A percentile compares a stretch with the other conserved stretches of the same genome.
phyloP scores from a whole-genome alignment of 2,329 filamentous ascomycete genomes.

The Penicillium sp. region DNA sequence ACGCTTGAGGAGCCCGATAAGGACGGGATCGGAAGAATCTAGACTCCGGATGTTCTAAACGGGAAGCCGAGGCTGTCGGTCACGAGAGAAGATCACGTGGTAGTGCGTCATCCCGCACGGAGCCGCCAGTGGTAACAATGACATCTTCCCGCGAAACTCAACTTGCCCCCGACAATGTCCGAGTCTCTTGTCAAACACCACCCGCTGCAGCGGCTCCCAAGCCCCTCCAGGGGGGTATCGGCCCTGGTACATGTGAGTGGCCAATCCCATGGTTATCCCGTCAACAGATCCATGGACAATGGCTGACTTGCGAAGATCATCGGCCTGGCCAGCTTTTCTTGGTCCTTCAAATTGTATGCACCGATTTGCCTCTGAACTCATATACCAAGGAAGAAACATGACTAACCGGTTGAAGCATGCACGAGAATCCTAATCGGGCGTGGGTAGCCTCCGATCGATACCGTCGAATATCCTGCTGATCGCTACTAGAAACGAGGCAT shows the following conservation, averaged over 20 bases:
- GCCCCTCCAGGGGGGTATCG: constrained; percentile 41
- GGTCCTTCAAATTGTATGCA: constrained; percentile 42
- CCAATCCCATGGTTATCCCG: not conserved
- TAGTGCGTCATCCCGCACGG: constrained; percentile 8
- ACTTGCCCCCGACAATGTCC: constrained; percentile 7
- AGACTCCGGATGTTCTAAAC: constrained; percentile 5
- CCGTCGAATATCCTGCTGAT: constrained; percentile 1
- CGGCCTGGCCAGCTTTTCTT: constrained; percentile 41
- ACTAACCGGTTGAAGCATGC: constrained; percentile 26
- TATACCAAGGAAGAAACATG: not conserved
- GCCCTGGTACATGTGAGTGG: constrained; percentile 39
- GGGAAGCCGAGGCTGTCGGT: constrained; percentile 16
- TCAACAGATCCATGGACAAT: constrained; percentile 4
- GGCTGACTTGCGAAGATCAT: constrained; percentile 28
- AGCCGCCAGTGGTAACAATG: too few species aligned
- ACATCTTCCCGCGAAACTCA: not conserved
- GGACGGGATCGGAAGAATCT: constrained; percentile 12
- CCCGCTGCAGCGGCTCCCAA: constrained; percentile 41
- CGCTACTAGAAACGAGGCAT: constrained; percentile 48
- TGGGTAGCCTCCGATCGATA: constrained; percentile 21
- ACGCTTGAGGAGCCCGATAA: constrained; percentile 19
- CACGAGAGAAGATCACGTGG: constrained; percentile 13
- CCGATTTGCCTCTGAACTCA: not conserved
- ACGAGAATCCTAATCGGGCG: constrained; percentile 41
- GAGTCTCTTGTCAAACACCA: constrained; percentile 30